Base-by-base conservation (phyloP, 2,329 filamentous ascomycete species). In the Trichoderma atroviride region DNA sequence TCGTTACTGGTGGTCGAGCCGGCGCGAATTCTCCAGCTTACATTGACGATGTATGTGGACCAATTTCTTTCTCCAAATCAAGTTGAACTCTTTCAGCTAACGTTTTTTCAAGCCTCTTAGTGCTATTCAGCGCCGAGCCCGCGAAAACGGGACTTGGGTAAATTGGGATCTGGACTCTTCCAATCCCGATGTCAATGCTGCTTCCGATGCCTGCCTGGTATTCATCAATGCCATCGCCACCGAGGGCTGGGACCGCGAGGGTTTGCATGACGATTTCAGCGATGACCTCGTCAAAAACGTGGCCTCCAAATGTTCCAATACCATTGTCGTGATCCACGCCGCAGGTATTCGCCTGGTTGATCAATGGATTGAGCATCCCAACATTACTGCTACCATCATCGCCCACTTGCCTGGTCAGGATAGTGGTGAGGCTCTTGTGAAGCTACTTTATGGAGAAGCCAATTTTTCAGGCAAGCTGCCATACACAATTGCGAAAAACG, bases 211-310 rank as follows among this genome's bases (percentile, higher is more conserved):
- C 59, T 62, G 97, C 91, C 76, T 97, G 52, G 93, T 96, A 1
- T 97, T 97, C 77, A 91, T 89, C 68, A 97, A 91, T 76, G 87
- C 85, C 40, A 92, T 94, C 76, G 88, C 91, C 0, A 92, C 92
- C 0, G 94, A 97, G 79, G 92, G 91, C 0, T 93, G 87, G 78
- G 86, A 93, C 71, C 84, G 89, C 52, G 81, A 87, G 0, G 86
- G 86, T 13, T 85, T 96, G 27, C 86, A 87, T 60, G 92, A 96
- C 75, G 91, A 89, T 72, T 87, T 87, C 50, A 89, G 87, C 69
- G 89, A 92, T 70, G 78, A 79, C 0, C 80, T 92, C 0, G 83
- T 92, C 0, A 76, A 80, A 0, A 87, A 87, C 67, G 86, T 91
- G 0, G 89, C 89, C 0, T 79, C 80, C 0, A 83, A 85, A 68